Evolutionary conservation across 2,329 filamentous ascomycete genomes (phyloP), one percentile per base, ranked within the genome.

Genomic region (Clathrospora elynae): DNA sequence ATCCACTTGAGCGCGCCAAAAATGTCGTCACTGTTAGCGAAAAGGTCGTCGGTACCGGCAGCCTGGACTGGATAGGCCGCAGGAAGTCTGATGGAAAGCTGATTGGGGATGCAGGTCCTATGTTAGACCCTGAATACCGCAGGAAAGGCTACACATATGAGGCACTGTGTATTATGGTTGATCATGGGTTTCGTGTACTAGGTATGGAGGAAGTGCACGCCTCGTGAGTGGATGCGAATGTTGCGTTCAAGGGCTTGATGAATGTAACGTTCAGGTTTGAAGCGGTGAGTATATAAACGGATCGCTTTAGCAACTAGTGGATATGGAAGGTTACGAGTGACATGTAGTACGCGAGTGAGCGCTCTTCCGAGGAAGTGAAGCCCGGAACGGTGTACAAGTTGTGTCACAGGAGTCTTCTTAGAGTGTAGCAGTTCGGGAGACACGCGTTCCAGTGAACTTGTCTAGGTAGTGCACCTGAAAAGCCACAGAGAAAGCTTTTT

Each of bases 151-250:
- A 38, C 19, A 26, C 12, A 8, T 31, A 38, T 16, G 35, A 38
- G 14, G 13, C 35, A 13, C n/a, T 38, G 2, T 31, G 35, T 29
- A 38, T 38, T 24, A 13, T 8, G 6, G 31, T 38, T 39, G 36
- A 39, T 18, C 14, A 39, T 24, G 36, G 36, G 4, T 32, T 39
- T 12, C 18, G 26, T 22, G 36, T 39, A 6, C 20, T 39, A n/a
- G 36, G 26, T 19, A 39, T 39, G 20, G 11, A 39, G 2, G 36
- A 39, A 31, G 14, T 32, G 8, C 19, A 39, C 13, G 29, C 31
- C 6, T 18, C 26, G 2, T 39, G 36, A 5, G 28, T 39, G 22
- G 26, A 39, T 24, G 26, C 35, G 16, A 38, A 31, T 11, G 9
- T 20, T 13, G 35, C 35, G 18, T 31, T 38, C 18, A 38, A 31